phyloP scores from a whole-genome alignment of 2,329 filamentous ascomycete genomes.

The Fulvia fulva region DNA sequence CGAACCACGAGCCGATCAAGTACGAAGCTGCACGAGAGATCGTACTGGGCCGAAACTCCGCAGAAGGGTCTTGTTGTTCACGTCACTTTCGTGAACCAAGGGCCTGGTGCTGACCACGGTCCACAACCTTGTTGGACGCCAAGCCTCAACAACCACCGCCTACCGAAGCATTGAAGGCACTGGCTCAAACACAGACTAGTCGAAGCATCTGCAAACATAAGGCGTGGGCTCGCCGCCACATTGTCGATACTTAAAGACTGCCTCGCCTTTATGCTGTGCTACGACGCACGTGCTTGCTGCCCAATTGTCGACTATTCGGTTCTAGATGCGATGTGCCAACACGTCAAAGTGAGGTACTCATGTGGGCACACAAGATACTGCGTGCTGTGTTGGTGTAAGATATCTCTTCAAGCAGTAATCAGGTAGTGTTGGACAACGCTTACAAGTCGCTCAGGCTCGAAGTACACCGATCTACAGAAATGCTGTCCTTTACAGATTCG shows the following conservation, averaged over 20 bases:
- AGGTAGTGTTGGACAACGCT: background rate
- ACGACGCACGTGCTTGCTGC: background rate
- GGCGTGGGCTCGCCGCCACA: background rate
- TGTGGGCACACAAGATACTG: constrained; percentile 18
- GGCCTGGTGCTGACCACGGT: background rate
- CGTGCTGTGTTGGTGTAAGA: constrained; percentile 21
- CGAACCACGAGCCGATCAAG: background rate
- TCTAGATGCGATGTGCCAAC: constrained; percentile 14
- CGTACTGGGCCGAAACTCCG: background rate
- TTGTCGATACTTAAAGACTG: background rate
- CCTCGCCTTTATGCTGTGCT: background rate
- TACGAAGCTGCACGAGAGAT: background rate
- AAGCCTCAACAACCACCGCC: background rate
- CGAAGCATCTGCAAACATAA: background rate
- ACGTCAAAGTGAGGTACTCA: constrained; percentile 16
- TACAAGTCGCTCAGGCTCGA: constrained; percentile 9
- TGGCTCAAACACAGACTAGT: background rate
- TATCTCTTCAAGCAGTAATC: background rate
- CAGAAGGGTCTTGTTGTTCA: background rate
- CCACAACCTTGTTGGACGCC: background rate
- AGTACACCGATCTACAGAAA: constrained; percentile 18
- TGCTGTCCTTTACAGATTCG: constrained; percentile 16
- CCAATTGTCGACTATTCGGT: background rate
- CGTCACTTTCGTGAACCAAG: background rate
- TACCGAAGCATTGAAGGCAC: background rate